Evolutionary conservation across 2,329 filamentous ascomycete species (phyloP).

Genomic region (Nothophoma quercina): DNA sequence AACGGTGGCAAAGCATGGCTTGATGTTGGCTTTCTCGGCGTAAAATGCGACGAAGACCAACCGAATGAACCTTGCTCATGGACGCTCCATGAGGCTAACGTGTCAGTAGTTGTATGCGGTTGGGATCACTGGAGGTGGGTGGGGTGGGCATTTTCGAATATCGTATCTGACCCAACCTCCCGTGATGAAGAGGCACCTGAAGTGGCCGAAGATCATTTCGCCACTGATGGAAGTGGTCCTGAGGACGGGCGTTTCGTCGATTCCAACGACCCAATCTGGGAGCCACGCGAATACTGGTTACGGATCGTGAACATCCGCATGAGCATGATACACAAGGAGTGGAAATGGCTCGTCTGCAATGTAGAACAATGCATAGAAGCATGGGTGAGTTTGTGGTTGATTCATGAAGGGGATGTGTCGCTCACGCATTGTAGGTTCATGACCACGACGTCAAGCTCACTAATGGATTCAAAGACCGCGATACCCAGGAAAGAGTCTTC

Average conservation of each 20-base stretch:
- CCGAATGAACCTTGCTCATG: not conserved
- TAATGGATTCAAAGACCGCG: not conserved
- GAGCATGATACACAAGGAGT: not conserved
- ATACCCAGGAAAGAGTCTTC: not conserved
- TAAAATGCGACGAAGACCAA: not conserved
- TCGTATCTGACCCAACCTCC: not conserved
- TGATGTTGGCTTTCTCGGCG: not conserved
- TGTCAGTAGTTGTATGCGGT: not conserved
- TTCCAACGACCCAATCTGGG: not conserved
- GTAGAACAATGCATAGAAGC: not conserved
- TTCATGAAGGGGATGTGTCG: not conserved
- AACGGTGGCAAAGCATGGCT: not conserved
- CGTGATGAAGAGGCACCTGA: not conserved
- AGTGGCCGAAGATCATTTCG: not conserved
- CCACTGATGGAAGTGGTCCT: not conserved
- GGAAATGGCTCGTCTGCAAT: not conserved
- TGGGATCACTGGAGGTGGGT: not conserved
- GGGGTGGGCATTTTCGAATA: not conserved
- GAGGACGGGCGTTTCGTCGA: not conserved
- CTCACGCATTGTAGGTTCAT: too few relatives aligned
- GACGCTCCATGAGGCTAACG: not conserved
- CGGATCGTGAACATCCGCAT: not conserved
- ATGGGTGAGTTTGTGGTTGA: not conserved
- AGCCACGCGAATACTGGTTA: not conserved
- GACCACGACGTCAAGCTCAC: too few relatives aligned